Base-by-base conservation (phyloP, 108 stramenopile genomes). In the Conticribra guillardii region DNA sequence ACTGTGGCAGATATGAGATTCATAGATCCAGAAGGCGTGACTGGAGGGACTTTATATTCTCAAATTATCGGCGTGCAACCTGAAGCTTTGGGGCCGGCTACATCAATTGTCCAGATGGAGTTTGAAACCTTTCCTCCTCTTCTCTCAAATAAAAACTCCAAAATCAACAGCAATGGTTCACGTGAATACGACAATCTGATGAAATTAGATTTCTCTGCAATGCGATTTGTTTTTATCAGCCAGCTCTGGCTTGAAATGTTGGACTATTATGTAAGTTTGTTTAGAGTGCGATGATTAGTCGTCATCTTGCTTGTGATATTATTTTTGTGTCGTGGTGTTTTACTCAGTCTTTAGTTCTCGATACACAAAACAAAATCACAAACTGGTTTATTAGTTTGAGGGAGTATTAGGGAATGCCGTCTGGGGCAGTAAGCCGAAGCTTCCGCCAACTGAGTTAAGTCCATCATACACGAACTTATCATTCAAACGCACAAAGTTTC, bases 181-280 rank as follows among this genome's bases (percentile, higher is more conserved):
- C 5, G 37, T 5, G 37, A 59, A 16, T 87, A 73, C 58, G 84
- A 93, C 54, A 51, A 53, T 48, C 57, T 48, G 44, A 51, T 93
- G 24, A 54, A 53, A 34, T 70, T 87, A 2, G 51, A 67, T 7
- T 80, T 93, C 47, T 83, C 81, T 33, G 83, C 85, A 16, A 90
- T 90, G 88, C 71, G 81, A 49, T 88, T 93, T 76, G 92, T 93
- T 0, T 86, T 82, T 32, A 58, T 90, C 1, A 80, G 89, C 56
- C 92, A 93, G 53, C 70, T 93, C 2, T 89, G 86, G 89, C 81
- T 89, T 24, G 92, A 93, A 60, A 78, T 93, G 4, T 71, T 87
- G 23, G 92, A 93, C 58, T 93, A 90, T 52, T 90, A 89, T 64
- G 37, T 41, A 41, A 41, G 37, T 41, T n/a, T n/a, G n/a, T n/a